phyloP scores from a whole-genome alignment of 2,329 filamentous ascomycete genomes.

The Colletotrichum magnum region DNA sequence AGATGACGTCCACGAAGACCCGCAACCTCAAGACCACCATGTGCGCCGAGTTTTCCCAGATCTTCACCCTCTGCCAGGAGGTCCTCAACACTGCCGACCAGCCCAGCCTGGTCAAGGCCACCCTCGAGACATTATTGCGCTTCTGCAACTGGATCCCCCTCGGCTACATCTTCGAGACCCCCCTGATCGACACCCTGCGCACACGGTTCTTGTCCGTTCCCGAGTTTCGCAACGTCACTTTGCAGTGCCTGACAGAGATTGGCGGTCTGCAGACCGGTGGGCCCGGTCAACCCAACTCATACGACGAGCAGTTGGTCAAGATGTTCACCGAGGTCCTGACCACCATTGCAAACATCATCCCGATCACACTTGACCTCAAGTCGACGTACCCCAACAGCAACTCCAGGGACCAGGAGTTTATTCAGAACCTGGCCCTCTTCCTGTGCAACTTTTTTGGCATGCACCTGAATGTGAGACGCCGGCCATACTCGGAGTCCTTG shows the following conservation, averaged over 20 bases:
- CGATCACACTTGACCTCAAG: constrained; percentile 90
- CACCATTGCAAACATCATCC: constrained; percentile 93
- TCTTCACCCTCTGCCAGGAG: constrained; percentile 97
- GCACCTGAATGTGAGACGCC: constrained; percentile 79
- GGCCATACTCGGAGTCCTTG: neutral
- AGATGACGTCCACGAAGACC: constrained; percentile 99
- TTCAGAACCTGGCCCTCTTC: constrained; percentile 96
- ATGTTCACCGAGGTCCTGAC: constrained; percentile 99
- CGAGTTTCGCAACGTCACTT: constrained; percentile 95
- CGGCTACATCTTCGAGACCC: constrained; percentile 98
- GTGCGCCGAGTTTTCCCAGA: constrained; percentile 98
- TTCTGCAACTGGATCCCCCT: constrained; percentile 99
- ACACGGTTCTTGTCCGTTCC: constrained; percentile 93
- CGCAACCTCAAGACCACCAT: constrained; percentile 98
- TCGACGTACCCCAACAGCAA: constrained; percentile 93
- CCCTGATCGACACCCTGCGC: constrained; percentile 93
- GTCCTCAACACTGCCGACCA: constrained; percentile 92
- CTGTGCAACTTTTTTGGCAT: constrained; percentile 97
- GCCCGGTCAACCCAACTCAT: constrained; percentile 76
- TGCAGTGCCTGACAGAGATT: constrained; percentile 98
- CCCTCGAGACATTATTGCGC: constrained; percentile 91
- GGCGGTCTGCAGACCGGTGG: constrained; percentile 89
- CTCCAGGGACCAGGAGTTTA: constrained; percentile 94
- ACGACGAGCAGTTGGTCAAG: constrained; percentile 94
- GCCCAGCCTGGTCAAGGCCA: constrained; percentile 93